Evolutionary conservation across 106 monocot species (phyloP), one percentile per base, ranked within the genome.

Genomic region (Dioscorea zingiberensis): DNA sequence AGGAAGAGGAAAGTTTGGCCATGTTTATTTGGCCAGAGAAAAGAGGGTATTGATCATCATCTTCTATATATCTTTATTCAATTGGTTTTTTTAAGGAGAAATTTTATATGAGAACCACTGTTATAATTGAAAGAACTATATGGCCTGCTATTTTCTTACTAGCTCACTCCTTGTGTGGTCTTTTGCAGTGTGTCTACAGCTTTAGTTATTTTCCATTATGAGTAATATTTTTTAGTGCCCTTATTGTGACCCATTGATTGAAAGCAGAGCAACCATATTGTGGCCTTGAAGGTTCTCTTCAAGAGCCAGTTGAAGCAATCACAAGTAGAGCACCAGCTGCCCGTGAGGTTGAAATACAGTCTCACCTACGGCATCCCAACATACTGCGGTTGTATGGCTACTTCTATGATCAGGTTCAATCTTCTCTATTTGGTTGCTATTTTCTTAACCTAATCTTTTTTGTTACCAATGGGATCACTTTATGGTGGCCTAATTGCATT

Each of bases 1-100:
- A 25, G 98, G 98, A 65, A 86, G 93, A 78, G 98, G 98, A 44
- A 99, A 99, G 30, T 99, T 99, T 74, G 98, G 98, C 1, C 98
- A 99, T 68, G 98, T 99, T 4, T 99, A 93, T 73, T 65, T 99
- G 72, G 98, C 98, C 55, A 77, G 86, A 76, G 98, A 99, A 72
- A 99, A 89, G 72, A 86, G 45, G 88, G 92, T 92, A 81, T 15
- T 25, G 17, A 13, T 68, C 4, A 7, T 25, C 22, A 19, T 9
- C 55, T 56, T 51, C 13, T 51, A 8, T 51, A 13, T 51, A 4
- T 13, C 47, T 48, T 48, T 59, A 13, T 70, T n/a, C 11, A 3
- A 38, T 38, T 38, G 38, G 10, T 38, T 10, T 38, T 8, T 8
- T 38, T 38, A 8, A 38, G 10, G 38, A 8, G 6, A 38, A 38